Evolutionary conservation across 148 eudicot species (phyloP).

Genomic region (Tetragonia tetragonoides): DNA sequence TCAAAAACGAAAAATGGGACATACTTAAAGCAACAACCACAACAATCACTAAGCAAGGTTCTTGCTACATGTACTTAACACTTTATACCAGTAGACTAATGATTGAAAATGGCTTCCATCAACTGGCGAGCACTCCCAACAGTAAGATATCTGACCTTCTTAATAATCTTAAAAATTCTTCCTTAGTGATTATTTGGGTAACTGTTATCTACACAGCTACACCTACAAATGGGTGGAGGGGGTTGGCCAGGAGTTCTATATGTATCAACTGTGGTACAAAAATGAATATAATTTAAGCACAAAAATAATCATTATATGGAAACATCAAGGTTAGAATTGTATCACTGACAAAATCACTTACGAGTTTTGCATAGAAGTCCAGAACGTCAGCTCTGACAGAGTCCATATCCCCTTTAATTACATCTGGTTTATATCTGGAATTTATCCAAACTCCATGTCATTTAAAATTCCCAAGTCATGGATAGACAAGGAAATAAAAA

Average conservation of each 20-base stretch:
- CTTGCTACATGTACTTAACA: not conserved
- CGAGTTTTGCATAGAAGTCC: constrained; percentile 61
- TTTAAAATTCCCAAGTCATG: not conserved
- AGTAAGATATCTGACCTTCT: too few species aligned
- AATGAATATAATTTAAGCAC: not conserved
- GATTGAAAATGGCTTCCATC: too few species aligned
- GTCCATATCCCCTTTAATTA: constrained; percentile 93
- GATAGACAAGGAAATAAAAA: not conserved
- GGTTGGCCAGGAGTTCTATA: not conserved
- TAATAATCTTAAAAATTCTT: too few species aligned
- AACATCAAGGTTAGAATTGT: not conserved
- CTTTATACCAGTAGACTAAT: not conserved
- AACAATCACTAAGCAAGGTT: not conserved
- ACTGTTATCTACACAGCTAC: too few species aligned
- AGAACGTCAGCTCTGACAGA: constrained; percentile 72
- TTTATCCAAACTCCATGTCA: not conserved
- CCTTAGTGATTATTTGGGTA: too few species aligned
- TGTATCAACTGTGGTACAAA: not conserved
- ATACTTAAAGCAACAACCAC: not conserved
- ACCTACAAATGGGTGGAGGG: not conserved
- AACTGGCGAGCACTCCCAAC: not conserved
- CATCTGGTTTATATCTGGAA: constrained; percentile 85
- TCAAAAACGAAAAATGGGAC: not conserved
- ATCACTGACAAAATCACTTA: constrained; percentile 28
- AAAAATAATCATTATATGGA: not conserved